Evolutionary conservation across 2,329 filamentous ascomycete species (phyloP).

Genomic region (Fusarium miscanthi): DNA sequence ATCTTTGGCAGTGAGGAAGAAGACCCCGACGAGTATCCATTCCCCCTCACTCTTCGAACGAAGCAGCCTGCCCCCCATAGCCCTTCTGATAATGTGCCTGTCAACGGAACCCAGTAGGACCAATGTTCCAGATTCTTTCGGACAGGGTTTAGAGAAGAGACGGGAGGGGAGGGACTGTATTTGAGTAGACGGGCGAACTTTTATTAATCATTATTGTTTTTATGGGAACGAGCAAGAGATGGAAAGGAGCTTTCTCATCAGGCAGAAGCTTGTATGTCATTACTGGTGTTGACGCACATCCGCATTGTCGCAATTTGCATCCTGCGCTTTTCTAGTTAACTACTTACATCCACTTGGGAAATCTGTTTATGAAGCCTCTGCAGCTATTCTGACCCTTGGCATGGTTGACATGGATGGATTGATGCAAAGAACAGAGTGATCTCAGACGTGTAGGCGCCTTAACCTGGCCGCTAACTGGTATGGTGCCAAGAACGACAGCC

Average conservation of each 20-base stretch:
- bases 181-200: slow-evolving; percentile 23
- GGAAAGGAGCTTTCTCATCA: slow-evolving; percentile 1
- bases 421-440: not conserved
- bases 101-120: slow-evolving; percentile 42
- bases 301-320: slow-evolving; percentile 35
- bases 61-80: slow-evolving; percentile 56
- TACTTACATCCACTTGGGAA: slow-evolving; percentile 25
- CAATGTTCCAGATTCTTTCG: slow-evolving; percentile 4
- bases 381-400: not conserved
- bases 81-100: slow-evolving; percentile 40
- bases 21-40: slow-evolving; percentile 79
- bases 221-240: slow-evolving; percentile 4
- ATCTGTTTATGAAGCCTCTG: slow-evolving; percentile 23
- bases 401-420: not conserved
- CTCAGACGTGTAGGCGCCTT: not conserved
- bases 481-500: not conserved
- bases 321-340: slow-evolving; percentile 33
- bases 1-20: slow-evolving; percentile 79
- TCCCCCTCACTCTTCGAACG: slow-evolving; percentile 67
- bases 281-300: slow-evolving; percentile 36
- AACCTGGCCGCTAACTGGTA: no score
- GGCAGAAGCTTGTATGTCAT: slow-evolving; percentile 38
- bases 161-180: slow-evolving; percentile 24
- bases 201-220: slow-evolving; percentile 33
- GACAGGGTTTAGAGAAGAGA: not conserved